phyloP scores from a whole-genome alignment of 2,329 filamentous ascomycete genomes.

The Decorospora gaudefroyi region DNA sequence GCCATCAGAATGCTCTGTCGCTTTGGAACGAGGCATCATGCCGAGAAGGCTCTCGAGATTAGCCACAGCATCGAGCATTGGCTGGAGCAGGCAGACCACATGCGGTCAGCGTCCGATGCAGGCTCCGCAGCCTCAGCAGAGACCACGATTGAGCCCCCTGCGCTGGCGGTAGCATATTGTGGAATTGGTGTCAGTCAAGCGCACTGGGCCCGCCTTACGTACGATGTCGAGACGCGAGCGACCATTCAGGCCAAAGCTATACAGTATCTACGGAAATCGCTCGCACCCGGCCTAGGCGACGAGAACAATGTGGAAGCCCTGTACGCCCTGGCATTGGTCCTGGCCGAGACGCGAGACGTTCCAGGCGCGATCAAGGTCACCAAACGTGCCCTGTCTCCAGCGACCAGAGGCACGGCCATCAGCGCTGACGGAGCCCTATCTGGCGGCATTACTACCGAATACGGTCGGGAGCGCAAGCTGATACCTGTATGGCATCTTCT shows the following conservation, averaged over 20 bases:
- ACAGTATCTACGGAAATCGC: slow-evolving; percentile 71
- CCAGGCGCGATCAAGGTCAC: slow-evolving; percentile 79
- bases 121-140: slow-evolving; percentile 42
- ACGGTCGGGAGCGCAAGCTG: slow-evolving; percentile 61
- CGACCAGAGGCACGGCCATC: slow-evolving; percentile 39
- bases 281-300: slow-evolving; percentile 68
- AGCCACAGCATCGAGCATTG: slow-evolving; percentile 73
- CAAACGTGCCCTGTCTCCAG: slow-evolving; percentile 72
- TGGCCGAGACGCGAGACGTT: slow-evolving; percentile 84
- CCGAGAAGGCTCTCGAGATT: slow-evolving; percentile 76
- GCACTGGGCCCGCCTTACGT: slow-evolving; percentile 83
- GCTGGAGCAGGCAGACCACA: slow-evolving; percentile 61
- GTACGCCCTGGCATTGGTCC: slow-evolving; percentile 80
- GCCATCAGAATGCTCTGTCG: slow-evolving; percentile 80
- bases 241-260: slow-evolving; percentile 79
- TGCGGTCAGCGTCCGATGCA: slow-evolving; percentile 30
- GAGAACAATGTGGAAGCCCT: slow-evolving; percentile 73
- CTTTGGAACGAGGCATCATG: slow-evolving; percentile 74
- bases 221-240: slow-evolving; percentile 70
- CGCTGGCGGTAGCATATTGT: slow-evolving; percentile 71
- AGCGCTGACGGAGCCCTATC: slow-evolving; percentile 43
- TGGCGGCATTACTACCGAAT: slow-evolving; percentile 34
- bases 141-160: slow-evolving; percentile 59
- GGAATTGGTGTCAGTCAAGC: slow-evolving; percentile 85
- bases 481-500: slow-evolving; percentile 92